Evolutionary conservation across 2,329 filamentous ascomycete genomes (phyloP).

Genomic region (Cordyceps tenuipes): DNA sequence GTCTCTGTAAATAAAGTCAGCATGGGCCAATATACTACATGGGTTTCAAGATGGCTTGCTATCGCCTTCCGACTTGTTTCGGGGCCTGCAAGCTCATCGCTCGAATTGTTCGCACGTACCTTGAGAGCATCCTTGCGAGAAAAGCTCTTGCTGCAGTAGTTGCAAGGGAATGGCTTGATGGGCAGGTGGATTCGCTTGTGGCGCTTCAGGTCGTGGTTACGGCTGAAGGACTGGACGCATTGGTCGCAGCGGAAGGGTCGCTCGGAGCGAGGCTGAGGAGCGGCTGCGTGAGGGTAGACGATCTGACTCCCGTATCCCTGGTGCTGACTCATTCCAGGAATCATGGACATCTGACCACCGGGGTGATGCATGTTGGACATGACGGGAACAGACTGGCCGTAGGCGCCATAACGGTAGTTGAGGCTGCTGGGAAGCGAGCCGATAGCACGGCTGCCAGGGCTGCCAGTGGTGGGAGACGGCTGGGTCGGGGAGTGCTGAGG

Average conservation of each 20-base stretch:
- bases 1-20: constrained; percentile 34
- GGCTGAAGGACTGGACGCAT: constrained; percentile 88
- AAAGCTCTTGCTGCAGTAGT: constrained; percentile 90
- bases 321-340: constrained; percentile 48
- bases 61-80: not conserved
- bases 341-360: constrained; percentile 60
- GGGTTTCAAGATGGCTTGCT: not conserved
- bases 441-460: constrained; percentile 25
- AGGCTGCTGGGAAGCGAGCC: not conserved
- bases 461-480: constrained; percentile 37
- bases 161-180: constrained; percentile 92
- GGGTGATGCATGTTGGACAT: constrained; percentile 74
- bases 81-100: not conserved
- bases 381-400: constrained; percentile 53
- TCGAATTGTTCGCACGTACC: constrained; percentile 47
- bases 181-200: constrained; percentile 93
- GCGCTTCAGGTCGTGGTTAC: constrained; percentile 92
- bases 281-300: constrained; percentile 47
- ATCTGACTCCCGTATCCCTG: constrained; percentile 51
- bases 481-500: constrained; percentile 29
- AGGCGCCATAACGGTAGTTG: constrained; percentile 31
- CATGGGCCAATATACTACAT: not conserved
- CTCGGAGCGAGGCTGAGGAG: constrained; percentile 52
- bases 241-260: constrained; percentile 91
- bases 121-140: constrained; percentile 94